These are phyloP conservation scores for Grosmannia huntii DNA, from an alignment of 2,329 filamentous ascomycete genomes.

Conservation along the genomic window DNA sequence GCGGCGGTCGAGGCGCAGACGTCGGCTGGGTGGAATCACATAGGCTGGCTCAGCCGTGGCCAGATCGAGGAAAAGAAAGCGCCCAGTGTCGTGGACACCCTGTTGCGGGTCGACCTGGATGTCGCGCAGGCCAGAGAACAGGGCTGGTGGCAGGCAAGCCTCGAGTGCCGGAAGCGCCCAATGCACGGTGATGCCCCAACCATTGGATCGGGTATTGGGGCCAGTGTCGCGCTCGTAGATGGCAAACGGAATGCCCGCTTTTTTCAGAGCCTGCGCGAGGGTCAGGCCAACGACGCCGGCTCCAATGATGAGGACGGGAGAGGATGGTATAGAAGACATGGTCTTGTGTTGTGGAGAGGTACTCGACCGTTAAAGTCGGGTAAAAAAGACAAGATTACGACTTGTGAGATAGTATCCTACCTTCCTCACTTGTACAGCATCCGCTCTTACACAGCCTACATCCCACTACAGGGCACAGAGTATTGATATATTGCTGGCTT, in stretches of 20 bases:
- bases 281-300: neutral
- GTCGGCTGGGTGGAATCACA: slow-evolving; percentile 9
- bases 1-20: slow-evolving; percentile 22
- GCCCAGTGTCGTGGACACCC: neutral
- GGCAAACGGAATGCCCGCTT: neutral
- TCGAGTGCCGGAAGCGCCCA: neutral
- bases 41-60: slow-evolving; percentile 1
- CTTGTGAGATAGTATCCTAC: no score
- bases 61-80: slow-evolving; percentile 2
- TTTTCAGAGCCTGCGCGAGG: neutral
- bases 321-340: neutral
- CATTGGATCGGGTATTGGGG: neutral
- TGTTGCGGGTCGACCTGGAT: slow-evolving; percentile 2
- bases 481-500: no score
- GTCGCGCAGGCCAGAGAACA: neutral
- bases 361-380: no score
- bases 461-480: no score
- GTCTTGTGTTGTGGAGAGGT: neutral
- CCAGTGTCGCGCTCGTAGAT: slow-evolving; percentile 1
- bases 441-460: no score
- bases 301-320: neutral
- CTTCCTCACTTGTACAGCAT: no score
- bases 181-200: slow-evolving; percentile 3
- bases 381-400: neutral
- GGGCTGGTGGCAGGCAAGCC: neutral